phyloP scores from a whole-genome alignment of 2,329 filamentous ascomycete species.

The Fusarium decemcellulare region DNA sequence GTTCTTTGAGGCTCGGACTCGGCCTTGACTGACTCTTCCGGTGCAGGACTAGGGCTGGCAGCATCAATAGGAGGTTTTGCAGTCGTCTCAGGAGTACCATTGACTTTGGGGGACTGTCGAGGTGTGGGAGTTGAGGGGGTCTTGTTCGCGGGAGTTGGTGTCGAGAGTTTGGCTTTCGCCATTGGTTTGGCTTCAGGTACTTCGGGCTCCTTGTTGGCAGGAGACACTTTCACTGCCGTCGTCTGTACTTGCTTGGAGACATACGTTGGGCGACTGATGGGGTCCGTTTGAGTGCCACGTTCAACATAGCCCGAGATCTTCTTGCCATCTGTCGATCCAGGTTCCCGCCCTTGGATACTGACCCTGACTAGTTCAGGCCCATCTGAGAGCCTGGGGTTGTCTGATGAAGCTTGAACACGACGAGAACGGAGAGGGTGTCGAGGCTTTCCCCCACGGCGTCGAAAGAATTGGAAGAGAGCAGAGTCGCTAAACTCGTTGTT shows the following conservation, averaged over 20 bases:
- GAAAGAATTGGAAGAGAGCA: neutral
- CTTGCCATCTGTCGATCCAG: neutral
- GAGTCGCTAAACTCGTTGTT: neutral
- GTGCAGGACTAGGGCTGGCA: neutral
- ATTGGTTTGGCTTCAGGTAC: neutral
- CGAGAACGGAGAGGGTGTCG: neutral
- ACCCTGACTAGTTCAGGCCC: neutral
- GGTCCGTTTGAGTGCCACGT: slow-evolving; percentile 21
- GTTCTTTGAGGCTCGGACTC: too few species aligned
- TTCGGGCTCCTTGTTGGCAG: neutral
- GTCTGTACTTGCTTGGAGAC: neutral
- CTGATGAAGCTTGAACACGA: neutral
- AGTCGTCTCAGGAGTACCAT: neutral
- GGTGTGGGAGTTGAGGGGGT: neutral
- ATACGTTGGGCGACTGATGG: too few species aligned
- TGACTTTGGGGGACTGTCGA: neutral
- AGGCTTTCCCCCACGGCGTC: neutral
- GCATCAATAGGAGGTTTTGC: neutral
- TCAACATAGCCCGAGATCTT: neutral
- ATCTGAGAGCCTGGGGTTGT: neutral
- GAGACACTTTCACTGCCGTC: neutral
- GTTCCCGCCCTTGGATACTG: neutral
- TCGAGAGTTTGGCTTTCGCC: neutral
- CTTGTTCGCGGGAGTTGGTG: neutral
- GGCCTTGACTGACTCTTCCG: too few species aligned